Evolutionary conservation across 2,329 filamentous ascomycete species (phyloP).

Genomic region (Penicillium concentricum): DNA sequence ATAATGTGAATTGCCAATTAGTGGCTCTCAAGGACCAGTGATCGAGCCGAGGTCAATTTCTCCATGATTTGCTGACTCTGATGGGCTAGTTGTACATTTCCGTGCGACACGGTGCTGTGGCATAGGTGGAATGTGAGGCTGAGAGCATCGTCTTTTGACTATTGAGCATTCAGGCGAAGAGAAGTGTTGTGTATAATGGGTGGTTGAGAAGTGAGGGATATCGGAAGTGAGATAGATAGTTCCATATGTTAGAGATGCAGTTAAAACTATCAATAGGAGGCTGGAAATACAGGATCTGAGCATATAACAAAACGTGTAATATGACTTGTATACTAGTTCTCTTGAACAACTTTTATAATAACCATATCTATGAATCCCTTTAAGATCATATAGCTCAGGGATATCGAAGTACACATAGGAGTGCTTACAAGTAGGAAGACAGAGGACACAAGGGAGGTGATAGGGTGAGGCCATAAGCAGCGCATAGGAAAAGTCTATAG

Average conservation of each 20-base stretch:
- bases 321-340: not conserved
- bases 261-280: not conserved
- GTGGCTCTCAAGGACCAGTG: not conserved
- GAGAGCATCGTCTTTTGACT: not conserved
- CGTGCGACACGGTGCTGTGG: not conserved
- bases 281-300: not conserved
- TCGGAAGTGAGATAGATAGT: not conserved
- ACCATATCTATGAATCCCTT: not conserved
- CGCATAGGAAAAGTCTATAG: not conserved
- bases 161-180: not conserved
- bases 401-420: not conserved
- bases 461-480: not conserved
- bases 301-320: not conserved
- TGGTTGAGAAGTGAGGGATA: not conserved
- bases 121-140: not conserved
- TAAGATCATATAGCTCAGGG: not conserved
- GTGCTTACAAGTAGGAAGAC: not conserved
- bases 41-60: not conserved
- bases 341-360: not conserved
- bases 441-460: not conserved
- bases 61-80: not conserved
- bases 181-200: not conserved
- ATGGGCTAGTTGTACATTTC: not conserved
- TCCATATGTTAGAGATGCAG: not conserved
- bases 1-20: not conserved